Evolutionary conservation across 192 early-diverging fungal species (phyloP).

Genomic region (Geranomyces variabilis): DNA sequence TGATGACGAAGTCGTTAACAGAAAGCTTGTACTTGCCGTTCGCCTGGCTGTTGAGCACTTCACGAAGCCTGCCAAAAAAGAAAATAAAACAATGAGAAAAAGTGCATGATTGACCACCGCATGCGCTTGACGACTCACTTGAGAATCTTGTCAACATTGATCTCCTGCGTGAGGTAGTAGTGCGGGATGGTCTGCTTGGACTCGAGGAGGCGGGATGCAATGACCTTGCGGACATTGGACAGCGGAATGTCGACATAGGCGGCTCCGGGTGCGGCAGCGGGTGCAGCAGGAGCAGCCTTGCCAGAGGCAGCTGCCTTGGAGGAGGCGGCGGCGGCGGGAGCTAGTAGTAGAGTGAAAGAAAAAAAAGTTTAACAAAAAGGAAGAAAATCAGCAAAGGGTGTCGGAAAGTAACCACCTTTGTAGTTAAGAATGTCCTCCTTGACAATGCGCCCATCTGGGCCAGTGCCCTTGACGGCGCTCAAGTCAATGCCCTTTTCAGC

Average conservation of each 20-base stretch:
- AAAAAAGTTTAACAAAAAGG: constrained; percentile 9
- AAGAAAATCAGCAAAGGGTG: not conserved
- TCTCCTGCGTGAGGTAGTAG: constrained; percentile 75
- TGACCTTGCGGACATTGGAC: constrained; percentile 56
- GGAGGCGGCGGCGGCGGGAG: constrained; percentile 11
- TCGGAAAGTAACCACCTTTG: constrained; percentile 39
- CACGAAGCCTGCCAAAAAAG: constrained; percentile 62
- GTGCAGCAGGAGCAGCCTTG: constrained; percentile 31
- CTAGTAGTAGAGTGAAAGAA: not conserved
- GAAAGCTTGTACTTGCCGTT: constrained; percentile 95
- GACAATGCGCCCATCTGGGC: constrained; percentile 86
- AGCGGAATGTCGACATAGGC: constrained; percentile 50
- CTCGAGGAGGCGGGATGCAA: constrained; percentile 56
- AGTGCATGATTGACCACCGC: too few species aligned
- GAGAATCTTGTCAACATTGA: constrained; percentile 82
- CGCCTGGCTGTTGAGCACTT: constrained; percentile 81
- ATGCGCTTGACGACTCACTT: constrained; percentile 43
- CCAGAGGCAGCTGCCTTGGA: constrained; percentile 22
- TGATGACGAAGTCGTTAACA: constrained; percentile 98
- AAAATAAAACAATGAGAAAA: not conserved
- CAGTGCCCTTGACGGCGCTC: constrained; percentile 77
- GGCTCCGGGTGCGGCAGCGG: constrained; percentile 31
- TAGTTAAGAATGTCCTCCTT: constrained; percentile 86
- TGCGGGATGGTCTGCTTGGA: constrained; percentile 61
- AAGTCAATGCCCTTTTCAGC: constrained; percentile 81